Evolutionary conservation across 2,329 filamentous ascomycete species (phyloP).

Genomic region (Trichoderma semiorbis): DNA sequence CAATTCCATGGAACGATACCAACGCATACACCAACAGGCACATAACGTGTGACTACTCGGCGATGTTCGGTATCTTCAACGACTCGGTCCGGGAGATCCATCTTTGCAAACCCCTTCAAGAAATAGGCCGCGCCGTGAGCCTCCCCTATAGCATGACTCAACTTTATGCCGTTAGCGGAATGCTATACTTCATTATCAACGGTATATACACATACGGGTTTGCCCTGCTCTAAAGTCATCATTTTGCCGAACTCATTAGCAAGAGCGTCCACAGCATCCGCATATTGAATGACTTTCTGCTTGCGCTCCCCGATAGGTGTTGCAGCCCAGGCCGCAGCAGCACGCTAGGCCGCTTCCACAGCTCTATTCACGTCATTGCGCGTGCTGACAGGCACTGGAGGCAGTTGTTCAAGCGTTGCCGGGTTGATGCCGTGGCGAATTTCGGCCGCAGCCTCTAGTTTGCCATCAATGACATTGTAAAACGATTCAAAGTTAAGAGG

Average conservation of each 20-base stretch:
- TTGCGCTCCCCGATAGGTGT: not conserved
- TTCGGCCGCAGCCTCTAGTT: not conserved
- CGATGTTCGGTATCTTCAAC: slow-evolving; percentile 33
- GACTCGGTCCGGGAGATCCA: slow-evolving; percentile 28
- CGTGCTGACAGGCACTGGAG: not conserved
- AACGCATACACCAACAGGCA: slow-evolving; percentile 39
- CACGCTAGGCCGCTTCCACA: not conserved
- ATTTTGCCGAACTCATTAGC: not conserved
- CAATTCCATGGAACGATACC: slow-evolving; percentile 53
- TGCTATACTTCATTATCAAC: no score
- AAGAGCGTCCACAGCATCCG: not conserved
- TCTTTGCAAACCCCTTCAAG: not conserved
- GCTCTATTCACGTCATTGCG: not conserved
- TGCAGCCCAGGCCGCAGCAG: not conserved
- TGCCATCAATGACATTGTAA: not conserved
- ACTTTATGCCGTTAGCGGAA: not conserved
- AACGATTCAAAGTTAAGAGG: not conserved
- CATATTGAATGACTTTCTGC: not conserved
- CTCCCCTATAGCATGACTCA: not conserved
- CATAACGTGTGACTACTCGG: slow-evolving; percentile 17
- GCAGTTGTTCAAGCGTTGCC: not conserved
- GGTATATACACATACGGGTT: not conserved
- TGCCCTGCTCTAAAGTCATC: not conserved
- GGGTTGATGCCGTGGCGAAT: not conserved
- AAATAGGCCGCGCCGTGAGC: not conserved